Evolutionary conservation across 2,329 filamentous ascomycete genomes (phyloP), one percentile per base, ranked within the genome.

Genomic region (Fusarium transvaalense): DNA sequence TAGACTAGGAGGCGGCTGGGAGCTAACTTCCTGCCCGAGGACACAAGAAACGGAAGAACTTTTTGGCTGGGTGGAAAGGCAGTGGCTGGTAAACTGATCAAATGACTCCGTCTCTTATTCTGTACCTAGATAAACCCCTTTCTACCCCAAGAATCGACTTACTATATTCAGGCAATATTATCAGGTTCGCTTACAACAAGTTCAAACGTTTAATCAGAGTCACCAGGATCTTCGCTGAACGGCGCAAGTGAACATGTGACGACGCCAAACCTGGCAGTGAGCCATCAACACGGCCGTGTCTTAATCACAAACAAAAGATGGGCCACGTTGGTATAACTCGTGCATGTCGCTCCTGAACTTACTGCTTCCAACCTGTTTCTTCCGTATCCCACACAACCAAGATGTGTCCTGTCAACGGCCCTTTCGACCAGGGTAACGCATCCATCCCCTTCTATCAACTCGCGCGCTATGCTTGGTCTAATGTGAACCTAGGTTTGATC

Each of bases 401-500:
- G 13, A 65, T 60, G 60, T 47, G 31, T 48, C 41, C 35, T 2
- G 4, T n/a, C 19, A 21, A 47, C 37, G 7, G 13, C 23, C 46
- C 17, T 21, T 41, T 46, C 21, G 6, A 15, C 12, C 56, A 43
- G 39, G 45, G 61, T 38, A 62, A 19, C 10, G 29, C 32, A 32
- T 6, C 46, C 17, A 32, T 10, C 19, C 14, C 38, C 1, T 41
- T 25, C 6, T 59, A n/a, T n/a, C 27, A 38, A 29, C 13, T 35
- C 23, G 58, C 43, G 15, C 50, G 61, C 15, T 43, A 53, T 51
- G 53, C 52, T 17, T 64, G 53, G 39, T 53, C 61, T 27, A 23
- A 57, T 10, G 13, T 39, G 19, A 27, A 56, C 25, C 10, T 41
- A 27, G 47, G 12, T 6, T 50, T 15, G 15, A 42, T 31, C 7